Evolutionary conservation across 176 grass and related monocot species (phyloP).

Genomic region (Juncus effusus): DNA sequence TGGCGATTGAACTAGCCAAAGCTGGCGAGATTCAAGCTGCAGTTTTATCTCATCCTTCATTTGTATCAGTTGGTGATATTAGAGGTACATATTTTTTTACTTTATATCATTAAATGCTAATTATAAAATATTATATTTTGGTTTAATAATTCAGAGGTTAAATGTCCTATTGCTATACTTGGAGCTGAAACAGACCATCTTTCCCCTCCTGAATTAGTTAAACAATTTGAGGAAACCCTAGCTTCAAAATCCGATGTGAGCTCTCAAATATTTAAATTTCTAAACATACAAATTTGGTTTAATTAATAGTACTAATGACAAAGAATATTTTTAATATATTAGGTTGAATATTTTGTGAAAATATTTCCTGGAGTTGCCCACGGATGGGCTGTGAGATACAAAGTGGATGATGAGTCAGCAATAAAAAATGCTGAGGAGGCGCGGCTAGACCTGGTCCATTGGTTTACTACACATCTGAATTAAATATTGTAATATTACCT

Average conservation of each 20-base stretch:
- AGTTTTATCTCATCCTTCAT: slow-evolving; percentile 60
- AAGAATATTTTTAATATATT: too few relatives aligned
- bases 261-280: not conserved
- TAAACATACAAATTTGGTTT: too few relatives aligned
- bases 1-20: slow-evolving; percentile 66
- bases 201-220: slow-evolving; percentile 52
- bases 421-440: slow-evolving; percentile 56
- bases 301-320: too few relatives aligned
- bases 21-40: slow-evolving; percentile 56
- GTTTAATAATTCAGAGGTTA: slow-evolving; percentile 35
- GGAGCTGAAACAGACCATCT: slow-evolving; percentile 56
- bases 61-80: slow-evolving; percentile 60
- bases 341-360: slow-evolving; percentile 23
- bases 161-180: slow-evolving; percentile 58
- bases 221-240: slow-evolving; percentile 60
- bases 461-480: slow-evolving; percentile 53
- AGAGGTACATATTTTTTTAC: slow-evolving; percentile 40
- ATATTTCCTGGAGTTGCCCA: slow-evolving; percentile 48
- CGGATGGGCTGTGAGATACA: slow-evolving; percentile 61
- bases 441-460: slow-evolving; percentile 35
- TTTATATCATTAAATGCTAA: too few relatives aligned
- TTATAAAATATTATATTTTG: too few relatives aligned
- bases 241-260: slow-evolving; percentile 45
- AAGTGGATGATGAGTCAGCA: slow-evolving; percentile 24
- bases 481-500: not conserved